Conservation (phyloP, 495 filamentous ascomycete species). For the Aspergillus saccharolyticus region DNA sequence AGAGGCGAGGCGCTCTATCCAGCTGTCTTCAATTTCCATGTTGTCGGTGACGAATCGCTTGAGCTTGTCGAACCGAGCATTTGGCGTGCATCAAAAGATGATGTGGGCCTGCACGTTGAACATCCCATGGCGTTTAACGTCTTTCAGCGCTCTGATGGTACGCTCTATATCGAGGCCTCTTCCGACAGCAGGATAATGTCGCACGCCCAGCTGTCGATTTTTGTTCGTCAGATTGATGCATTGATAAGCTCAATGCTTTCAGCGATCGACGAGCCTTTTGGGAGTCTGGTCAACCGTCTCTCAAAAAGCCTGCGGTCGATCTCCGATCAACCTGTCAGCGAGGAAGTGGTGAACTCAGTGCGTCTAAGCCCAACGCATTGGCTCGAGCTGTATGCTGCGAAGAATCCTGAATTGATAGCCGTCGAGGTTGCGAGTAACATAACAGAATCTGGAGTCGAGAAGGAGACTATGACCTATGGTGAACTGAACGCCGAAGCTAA, state of each 20-base stretch:
- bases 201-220: slow-evolving; percentile 21
- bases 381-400: slow-evolving; percentile 30
- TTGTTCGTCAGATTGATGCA: slow-evolving; percentile 28
- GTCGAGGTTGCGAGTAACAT: slow-evolving; percentile 37
- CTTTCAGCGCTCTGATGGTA: slow-evolving; percentile 13
- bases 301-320: slow-evolving; percentile 23
- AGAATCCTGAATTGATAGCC: slow-evolving; percentile 35
- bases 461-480: slow-evolving; percentile 34
- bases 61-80: slow-evolving; percentile 1
- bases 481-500: slow-evolving; percentile 34
- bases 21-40: slow-evolving; percentile 31
- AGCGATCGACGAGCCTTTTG: slow-evolving; percentile 20
- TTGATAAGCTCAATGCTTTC: slow-evolving; percentile 23
- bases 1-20: slow-evolving; percentile 28
- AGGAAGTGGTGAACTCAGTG: slow-evolving; percentile 18
- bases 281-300: slow-evolving; percentile 15
- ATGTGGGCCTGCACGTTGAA: slow-evolving; percentile 30
- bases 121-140: slow-evolving; percentile 34
- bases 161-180: slow-evolving; percentile 23
- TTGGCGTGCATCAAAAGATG: slow-evolving; percentile 23
- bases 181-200: slow-evolving; percentile 24
- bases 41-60: neutral
- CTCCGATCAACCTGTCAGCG: slow-evolving; percentile 15
- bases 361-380: slow-evolving; percentile 24
- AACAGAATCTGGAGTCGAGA: slow-evolving; percentile 23